Evolutionary conservation across 208 protist species (phyloP), one percentile per base, ranked within the genome.

Genomic region (Histomonas meleagridis): DNA sequence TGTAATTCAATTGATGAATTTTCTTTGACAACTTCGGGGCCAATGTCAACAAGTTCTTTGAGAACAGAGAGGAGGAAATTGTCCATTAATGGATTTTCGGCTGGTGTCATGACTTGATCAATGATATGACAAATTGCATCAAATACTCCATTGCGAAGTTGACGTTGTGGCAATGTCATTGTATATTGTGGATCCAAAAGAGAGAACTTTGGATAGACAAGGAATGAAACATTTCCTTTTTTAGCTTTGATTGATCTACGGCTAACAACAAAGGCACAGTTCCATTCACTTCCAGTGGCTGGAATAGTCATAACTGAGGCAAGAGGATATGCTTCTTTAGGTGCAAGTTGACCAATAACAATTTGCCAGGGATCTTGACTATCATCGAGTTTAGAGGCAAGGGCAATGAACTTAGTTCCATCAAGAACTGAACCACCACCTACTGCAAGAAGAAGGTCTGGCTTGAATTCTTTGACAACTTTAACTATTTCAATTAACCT

Each of bases 261-360:
- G 40, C 40, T 49, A 18, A 79, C 40, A 35, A 79, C 70, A 35
- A 79, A 79, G 40, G 12, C 38, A 40, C 49, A 32, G 70, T 79
- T 79, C 70, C 70, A 79, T 35, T 79, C 70, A 46, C n/a, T 46
- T 46, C 70, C 70, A 32, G 70, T 79, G 23, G 70, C 70, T 79
- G 70, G 70, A 43, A 79, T 23, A 49, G 70, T 79, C 32, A 79
- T 46, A 40, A 79, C 70, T n/a, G 70, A 49, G 10, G 40, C 70
- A 35, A 79, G 4, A 49, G 70, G 70, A 51, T 49, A 21, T 5
- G n/a, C 40, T n/a, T 51, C 14, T 5, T 79, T 40, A 49, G 70
- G 70, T 10, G 49, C 46, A 12, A 49, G 46, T 2, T 14, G 18
- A 28, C 49, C 49, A 18, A 79, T 79, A 14, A 79, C 10, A 40